Conservation (phyloP, 345 rosid genomes). For the Gossypioides kirkii region DNA sequence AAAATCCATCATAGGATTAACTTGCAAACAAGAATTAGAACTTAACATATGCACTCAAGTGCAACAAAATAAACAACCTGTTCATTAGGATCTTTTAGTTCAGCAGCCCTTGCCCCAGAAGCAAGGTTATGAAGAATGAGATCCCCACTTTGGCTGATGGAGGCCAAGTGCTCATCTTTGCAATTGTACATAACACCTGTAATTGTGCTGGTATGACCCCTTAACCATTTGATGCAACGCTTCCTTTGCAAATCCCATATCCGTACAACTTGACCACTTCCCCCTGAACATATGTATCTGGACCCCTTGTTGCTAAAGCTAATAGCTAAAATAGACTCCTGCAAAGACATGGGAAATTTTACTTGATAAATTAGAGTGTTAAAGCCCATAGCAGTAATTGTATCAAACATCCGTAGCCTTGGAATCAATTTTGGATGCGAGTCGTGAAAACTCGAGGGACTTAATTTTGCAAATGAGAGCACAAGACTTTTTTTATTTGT, state of each 20-base stretch:
- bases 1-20: constrained; percentile 41
- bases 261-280: constrained; percentile 81
- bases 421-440: background rate
- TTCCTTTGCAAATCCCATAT: constrained; percentile 98
- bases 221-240: constrained; percentile 87
- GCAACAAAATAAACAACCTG: constrained; percentile 69
- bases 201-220: constrained; percentile 80
- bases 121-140: constrained; percentile 92
- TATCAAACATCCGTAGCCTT: background rate
- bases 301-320: constrained; percentile 88
- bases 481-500: background rate
- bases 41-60: constrained; percentile 17
- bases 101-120: constrained; percentile 82
- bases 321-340: constrained; percentile 83
- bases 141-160: constrained; percentile 81
- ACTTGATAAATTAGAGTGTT: constrained; percentile 9
- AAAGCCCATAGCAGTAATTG: background rate
- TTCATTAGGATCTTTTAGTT: constrained; percentile 85
- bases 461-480: background rate
- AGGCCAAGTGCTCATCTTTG: constrained; percentile 97
- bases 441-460: background rate
- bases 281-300: constrained; percentile 90
- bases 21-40: constrained; percentile 21
- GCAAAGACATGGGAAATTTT: constrained; percentile 20
- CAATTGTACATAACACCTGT: constrained; percentile 92